Base-by-base conservation (phyloP, 805 yeast species). In the Kluyveromyces lactis region DNA sequence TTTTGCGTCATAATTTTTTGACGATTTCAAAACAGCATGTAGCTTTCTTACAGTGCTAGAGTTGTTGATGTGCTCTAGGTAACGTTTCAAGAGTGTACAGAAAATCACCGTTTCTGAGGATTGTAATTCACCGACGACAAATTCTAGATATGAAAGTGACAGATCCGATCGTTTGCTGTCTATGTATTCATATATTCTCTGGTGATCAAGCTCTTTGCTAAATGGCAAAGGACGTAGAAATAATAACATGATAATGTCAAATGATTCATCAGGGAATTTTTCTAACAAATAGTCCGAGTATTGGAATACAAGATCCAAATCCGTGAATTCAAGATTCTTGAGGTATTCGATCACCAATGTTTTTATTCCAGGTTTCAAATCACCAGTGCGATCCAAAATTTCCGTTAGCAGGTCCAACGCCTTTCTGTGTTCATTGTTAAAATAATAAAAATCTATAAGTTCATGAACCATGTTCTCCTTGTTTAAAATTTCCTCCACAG, bases 401-500 rank as follows among this genome's bases (percentile, higher is more conserved):
- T 41, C 43, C 29, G 64, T 60, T 15, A 90, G 63, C 52, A 84
- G 68, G 4, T 68, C 62, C 31, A 92, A 62, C 0, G 96, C 94
- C 38, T 79, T 75, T 6, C 65, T 63, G 58, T 86, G 95, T 35
- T 72, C 54, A 1, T 62, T 55, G 38, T 80, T 66, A n/a, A 81
- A 75, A 48, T 66, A 78, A 49, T 81, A 85, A 52, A 85, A 89
- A 51, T 84, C 95, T 7, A 86, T 70, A 31, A 89, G 65, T 50
- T 86, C 96, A 24, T 72, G 72, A 49, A 74, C 73, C 52, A 75
- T 71, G 2, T 67, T 62, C 6, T 69, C 63, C 3, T 62, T 53
- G 9, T 69, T 56, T 21, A 86, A 68, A 37, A 73, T 69, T 9
- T 62, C 57, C 36, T 75, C 73, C 1, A 86, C 95, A 2, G 75